phyloP scores from a whole-genome alignment of 805 yeast species.

The Isabelozyma gotoi region DNA sequence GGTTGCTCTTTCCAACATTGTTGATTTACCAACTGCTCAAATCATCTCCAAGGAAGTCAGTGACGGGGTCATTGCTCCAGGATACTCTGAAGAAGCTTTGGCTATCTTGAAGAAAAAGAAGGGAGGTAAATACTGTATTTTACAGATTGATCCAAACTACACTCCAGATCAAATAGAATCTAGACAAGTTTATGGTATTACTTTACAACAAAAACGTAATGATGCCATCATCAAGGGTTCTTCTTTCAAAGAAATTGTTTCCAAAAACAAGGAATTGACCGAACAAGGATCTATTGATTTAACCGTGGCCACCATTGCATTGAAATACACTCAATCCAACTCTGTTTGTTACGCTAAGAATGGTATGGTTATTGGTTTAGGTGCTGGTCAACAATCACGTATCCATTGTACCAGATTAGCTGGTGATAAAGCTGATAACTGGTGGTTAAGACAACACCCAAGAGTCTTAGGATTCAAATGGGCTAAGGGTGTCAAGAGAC shows the following conservation, averaged over 20 bases:
- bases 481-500: slow-evolving; percentile 98
- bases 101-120: slow-evolving; percentile 87
- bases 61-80: slow-evolving; percentile 99
- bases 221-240: slow-evolving; percentile 93
- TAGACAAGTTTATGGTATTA: slow-evolving; percentile 94
- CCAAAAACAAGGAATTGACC: slow-evolving; percentile 80
- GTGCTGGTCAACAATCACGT: slow-evolving; percentile 99
- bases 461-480: slow-evolving; percentile 88
- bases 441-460: slow-evolving; percentile 99
- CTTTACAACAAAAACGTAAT: slow-evolving; percentile 94
- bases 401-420: slow-evolving; percentile 99
- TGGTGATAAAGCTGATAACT: slow-evolving; percentile 98
- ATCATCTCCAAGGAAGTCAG: slow-evolving; percentile 96
- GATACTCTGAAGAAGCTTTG: slow-evolving; percentile 88
- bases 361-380: slow-evolving; percentile 99
- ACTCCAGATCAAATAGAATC: slow-evolving; percentile 79
- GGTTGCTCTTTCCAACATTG: slow-evolving; percentile 95
- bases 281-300: slow-evolving; percentile 92
- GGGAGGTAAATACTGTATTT: slow-evolving; percentile 94
- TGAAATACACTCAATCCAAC: slow-evolving; percentile 97
- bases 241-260: slow-evolving; percentile 88
- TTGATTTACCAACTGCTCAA: slow-evolving; percentile 93
- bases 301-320: slow-evolving; percentile 95
- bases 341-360: slow-evolving; percentile 97
- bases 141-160: slow-evolving; percentile 94